Base-by-base conservation (phyloP, 768 basidiomycete genomes). In the Collybia mongolica region DNA sequence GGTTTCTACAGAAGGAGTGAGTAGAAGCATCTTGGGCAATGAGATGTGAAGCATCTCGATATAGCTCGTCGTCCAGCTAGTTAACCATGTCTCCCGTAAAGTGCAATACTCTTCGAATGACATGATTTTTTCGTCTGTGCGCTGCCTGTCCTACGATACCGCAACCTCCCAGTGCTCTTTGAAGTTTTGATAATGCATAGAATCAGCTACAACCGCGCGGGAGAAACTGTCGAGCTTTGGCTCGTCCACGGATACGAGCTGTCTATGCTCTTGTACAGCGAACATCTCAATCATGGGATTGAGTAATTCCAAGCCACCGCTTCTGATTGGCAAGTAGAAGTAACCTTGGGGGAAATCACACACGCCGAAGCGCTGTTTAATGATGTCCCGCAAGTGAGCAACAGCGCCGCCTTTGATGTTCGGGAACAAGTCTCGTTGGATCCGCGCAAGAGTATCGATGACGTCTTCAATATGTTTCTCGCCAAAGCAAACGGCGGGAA, bases 201-300 rank as follows among this genome's bases (percentile, higher is more conserved):
- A 22, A 37, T 46, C 72, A 15, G 59, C 28, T 18, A 62, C 49
- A 11, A 65, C 57, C 5, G 32, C 32, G 9, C 14, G 32, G 11
- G 32, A 32, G 32, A 32, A 32, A 32, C 32, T 32, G 32, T 12
- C 32, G 14, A 32, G 32, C 9, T 12, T 32, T 12, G 7, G 32
- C 11, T 32, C 6, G 11, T 6, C 3, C 9, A 14, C 3, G 32
- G 32, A 32, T 9, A 11, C 9, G 14, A n/a, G n/a, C n/a, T n/a
- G n/a, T n/a, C n/a, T n/a, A n/a, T 32, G 32, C 14, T 32, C 32
- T 12, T 46, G 55, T 51, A 72, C 44, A 1, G 67, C 61, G 35
- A 74, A 60, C 18, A 71, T 59, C 46, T 72, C 70, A 18, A 75
- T 58, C 58, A 74, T 66, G 1, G 67, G 65, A 40, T 75, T 70